Conservation (phyloP, 345 rosid species). For the Theobroma cacao region DNA sequence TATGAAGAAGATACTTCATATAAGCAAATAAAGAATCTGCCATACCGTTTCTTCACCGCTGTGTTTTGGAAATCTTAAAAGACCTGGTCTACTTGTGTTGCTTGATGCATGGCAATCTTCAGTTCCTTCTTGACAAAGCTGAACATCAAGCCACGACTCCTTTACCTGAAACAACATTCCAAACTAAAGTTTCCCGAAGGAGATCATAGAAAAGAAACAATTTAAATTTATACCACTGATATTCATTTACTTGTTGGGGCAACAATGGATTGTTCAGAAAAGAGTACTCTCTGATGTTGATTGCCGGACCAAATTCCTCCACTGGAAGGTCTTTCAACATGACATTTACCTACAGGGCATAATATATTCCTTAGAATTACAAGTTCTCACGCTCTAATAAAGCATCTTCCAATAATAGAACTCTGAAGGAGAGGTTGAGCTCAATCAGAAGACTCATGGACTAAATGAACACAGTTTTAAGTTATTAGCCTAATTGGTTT, state of each 20-base stretch:
- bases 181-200: not conserved
- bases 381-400: not conserved
- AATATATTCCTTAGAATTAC: constrained; percentile 1
- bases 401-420: not conserved
- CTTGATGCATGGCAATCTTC: constrained; percentile 54
- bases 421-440: not conserved
- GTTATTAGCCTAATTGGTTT: not conserved
- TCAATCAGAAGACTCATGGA: not conserved
- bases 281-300: constrained; percentile 79
- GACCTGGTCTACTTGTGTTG: constrained; percentile 43
- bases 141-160: constrained; percentile 91
- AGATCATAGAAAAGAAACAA: not conserved
- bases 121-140: constrained; percentile 74
- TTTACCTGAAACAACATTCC: constrained; percentile 56
- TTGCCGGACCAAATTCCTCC: constrained; percentile 91
- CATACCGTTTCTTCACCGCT: constrained; percentile 86
- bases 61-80: constrained; percentile 69
- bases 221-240: not conserved
- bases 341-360: constrained; percentile 61
- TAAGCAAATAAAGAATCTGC: constrained; percentile 8
- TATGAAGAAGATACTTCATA: not conserved
- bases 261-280: constrained; percentile 71
- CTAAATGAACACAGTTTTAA: not conserved
- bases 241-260: constrained; percentile 66
- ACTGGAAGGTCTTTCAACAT: constrained; percentile 64